Base-by-base conservation (phyloP, 495 filamentous ascomycete genomes). In the Articulospora tetracladia region DNA sequence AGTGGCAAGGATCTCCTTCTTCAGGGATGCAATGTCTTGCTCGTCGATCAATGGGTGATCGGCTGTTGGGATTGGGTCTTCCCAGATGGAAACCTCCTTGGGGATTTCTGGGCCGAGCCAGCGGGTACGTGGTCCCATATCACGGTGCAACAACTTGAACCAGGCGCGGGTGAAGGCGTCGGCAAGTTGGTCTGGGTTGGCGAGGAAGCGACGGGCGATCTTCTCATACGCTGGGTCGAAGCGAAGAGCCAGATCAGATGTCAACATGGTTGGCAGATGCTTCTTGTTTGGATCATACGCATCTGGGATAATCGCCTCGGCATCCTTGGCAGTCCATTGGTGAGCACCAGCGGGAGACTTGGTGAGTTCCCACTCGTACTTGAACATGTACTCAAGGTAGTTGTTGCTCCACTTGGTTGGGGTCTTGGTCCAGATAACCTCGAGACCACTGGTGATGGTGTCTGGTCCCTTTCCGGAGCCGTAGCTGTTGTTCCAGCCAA, bases 81-180 rank as follows among this genome's bases (percentile, higher is more conserved):
- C 81, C 87, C 87, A 90, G 63, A 80, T 56, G 26, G 85, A 72
- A 36, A 71, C 73, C 72, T 90, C 86, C 10, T 70, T 67, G 12
- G 87, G 87, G 12, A 88, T 74, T 73, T 90, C 87, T 26, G 87
- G 87, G 50, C 87, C 87, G 57, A 88, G 67, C 75, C 83, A 90
- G 69, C 84, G 84, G 32, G 76, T 65, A 20, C 84, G 79, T 17
- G 87, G 87, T 17, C 87, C 87, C 73, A 90, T 78, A 69, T 90
- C 87, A 72, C 87, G 85, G 74, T 90, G 87, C 34, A 86, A 74
- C 55, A 90, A 79, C 81, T 90, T 90, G 81, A 90, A 90, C 87
- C 87, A 90, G 53, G 87, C 86, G 50, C 82, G 80, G 47, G 79
- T 73, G 64, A 89, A 90, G 4, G 76, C 85, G 59, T 88, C 83